Base-by-base conservation (phyloP, 306 rosid genomes). In the Boehmeria nivea region DNA sequence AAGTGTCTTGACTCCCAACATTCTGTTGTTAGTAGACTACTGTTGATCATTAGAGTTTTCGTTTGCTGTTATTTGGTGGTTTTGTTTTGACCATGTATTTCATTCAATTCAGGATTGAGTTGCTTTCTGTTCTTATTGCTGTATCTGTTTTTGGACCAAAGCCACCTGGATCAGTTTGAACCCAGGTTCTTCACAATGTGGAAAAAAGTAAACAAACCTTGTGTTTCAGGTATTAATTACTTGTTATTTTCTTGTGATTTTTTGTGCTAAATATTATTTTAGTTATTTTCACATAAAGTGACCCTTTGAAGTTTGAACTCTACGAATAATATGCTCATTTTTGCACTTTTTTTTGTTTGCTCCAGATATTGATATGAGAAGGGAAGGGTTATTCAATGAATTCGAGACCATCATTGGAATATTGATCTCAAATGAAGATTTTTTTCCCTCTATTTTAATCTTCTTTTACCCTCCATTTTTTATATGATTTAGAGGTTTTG, bases 101-200 rank as follows among this genome's bases (percentile, higher is more conserved):
- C 66, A 54, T 72, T 60, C 64, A 48, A 65, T 72, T 72, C 72
- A 72, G 77, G 77, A 72, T 60, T 72, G 68, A 54, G 54, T 65
- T 52, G 77, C 64, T 72, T 72, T 72, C 67, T 72, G 64, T 72
- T 71, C 70, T 71, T 54, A 59, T 62, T 70, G 69, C 75, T 69
- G 69, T 69, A 59, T 64, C 76, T 64, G 36, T 64, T 65, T 72
- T 65, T 52, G 77, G 72, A 72, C 57, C 71, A 71, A 65, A 64
- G 76, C 76, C 71, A 52, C 61, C 62, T 43, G 67, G 62, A 60
- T 69, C 26, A 20, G 66, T 68, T 60, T 68, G 61, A 68, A 60
- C 73, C 61, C 51, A 22, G 51, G 51, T 46, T 8, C 51, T 49
- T 51, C 75, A 51, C 65, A 63, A 57, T 51, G 56, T 48, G 46